Percentiles rank a stretch among this genome's conserved stretches.
phyloP scores from a whole-genome alignment of 805 yeast genomes.

The Clavispora vitiphila region DNA sequence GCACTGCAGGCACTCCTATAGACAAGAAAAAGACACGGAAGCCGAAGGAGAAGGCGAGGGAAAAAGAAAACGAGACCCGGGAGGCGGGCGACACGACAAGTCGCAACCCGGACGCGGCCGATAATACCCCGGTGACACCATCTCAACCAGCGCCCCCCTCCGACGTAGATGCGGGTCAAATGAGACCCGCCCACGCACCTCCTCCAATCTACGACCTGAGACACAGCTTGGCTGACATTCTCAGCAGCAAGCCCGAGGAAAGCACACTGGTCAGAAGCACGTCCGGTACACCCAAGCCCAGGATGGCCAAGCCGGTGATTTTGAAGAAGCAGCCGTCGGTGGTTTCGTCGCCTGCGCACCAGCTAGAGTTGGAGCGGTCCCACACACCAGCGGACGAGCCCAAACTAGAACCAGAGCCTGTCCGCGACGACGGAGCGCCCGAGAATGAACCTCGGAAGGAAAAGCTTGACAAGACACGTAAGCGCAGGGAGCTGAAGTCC shows the following conservation, averaged over 20 bases:
- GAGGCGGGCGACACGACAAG: no score
- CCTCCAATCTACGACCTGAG: slow-evolving; percentile 19
- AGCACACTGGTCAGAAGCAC: slow-evolving; percentile 11
- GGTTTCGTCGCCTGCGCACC: not conserved
- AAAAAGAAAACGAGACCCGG: no score
- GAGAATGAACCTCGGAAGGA: not conserved
- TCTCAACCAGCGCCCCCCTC: no score
- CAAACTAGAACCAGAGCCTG: not conserved
- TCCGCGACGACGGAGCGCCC: not conserved
- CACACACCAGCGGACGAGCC: not conserved
- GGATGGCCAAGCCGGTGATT: slow-evolving; percentile 28
- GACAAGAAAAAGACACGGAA: slow-evolving; percentile 3
- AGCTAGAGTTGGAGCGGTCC: not conserved
- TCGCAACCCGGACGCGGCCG: no score
- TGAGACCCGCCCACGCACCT: slow-evolving; percentile 19
- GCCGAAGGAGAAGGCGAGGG: slow-evolving; percentile 5
- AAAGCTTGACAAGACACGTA: not conserved
- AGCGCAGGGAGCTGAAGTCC: not conserved
- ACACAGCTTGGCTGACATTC: slow-evolving; percentile 35
- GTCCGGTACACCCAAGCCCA: slow-evolving; percentile 22
- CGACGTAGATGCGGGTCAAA: not conserved
- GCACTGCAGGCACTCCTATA: slow-evolving; percentile 19
- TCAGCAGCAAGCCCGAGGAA: slow-evolving; percentile 17
- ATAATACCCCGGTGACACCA: no score
- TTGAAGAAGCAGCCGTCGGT: slow-evolving; percentile 29